phyloP scores from a whole-genome alignment of 768 basidiomycete genomes.

The Kwoniella europaea region DNA sequence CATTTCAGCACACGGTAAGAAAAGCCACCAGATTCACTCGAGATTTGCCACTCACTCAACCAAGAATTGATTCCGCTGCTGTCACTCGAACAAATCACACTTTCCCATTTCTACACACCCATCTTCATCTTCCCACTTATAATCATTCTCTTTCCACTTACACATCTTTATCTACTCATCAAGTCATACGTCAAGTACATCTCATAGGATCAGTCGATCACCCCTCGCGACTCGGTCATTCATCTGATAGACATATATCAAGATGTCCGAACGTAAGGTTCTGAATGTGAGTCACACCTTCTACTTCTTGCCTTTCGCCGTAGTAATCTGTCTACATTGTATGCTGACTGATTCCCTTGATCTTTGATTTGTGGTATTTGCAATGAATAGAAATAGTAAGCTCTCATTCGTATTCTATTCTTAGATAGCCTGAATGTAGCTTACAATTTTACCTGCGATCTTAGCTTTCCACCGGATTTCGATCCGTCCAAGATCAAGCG shows the following conservation, averaged over 20 bases:
- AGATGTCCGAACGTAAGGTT: conserved; percentile 65
- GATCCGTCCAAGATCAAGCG: conserved; percentile 95
- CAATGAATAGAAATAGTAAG: conserved; percentile 38
- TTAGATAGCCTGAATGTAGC: neutral
- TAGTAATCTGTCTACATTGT: neutral
- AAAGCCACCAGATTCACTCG: neutral
- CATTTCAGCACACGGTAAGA: too few species aligned
- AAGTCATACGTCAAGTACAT: neutral
- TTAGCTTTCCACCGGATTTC: conserved; percentile 87
- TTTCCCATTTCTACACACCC: too few species aligned
- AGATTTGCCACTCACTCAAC: conserved; percentile 9
- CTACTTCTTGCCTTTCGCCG: neutral
- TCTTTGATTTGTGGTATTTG: conserved; percentile 5
- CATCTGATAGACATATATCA: conserved; percentile 20
- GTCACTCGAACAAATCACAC: neutral
- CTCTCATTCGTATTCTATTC: neutral
- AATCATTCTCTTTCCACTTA: neutral
- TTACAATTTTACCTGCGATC: neutral
- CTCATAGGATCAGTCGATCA: neutral
- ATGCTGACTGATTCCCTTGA: conserved; percentile 13
- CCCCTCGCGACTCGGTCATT: conserved; percentile 2
- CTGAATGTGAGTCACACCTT: conserved; percentile 66
- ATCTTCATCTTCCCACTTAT: neutral
- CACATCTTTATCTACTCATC: neutral
- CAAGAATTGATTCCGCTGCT: conserved; percentile 2